Evolutionary conservation across 768 basidiomycete genomes (phyloP).

Genomic region (Suillus bovinus): DNA sequence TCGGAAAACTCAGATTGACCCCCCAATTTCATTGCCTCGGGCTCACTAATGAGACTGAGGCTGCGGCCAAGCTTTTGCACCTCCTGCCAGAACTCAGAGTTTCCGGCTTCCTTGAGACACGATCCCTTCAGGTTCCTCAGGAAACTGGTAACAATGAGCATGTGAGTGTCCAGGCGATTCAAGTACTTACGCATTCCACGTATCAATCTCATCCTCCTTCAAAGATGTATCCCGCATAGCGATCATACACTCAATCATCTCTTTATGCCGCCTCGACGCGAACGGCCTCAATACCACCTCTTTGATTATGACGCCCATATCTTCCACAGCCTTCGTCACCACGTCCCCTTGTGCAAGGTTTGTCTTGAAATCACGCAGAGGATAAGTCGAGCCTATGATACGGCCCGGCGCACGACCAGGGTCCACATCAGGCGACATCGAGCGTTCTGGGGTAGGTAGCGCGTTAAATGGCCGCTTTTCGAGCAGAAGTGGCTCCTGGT

Average conservation of each 20-base stretch:
- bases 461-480: slow-evolving; percentile 18
- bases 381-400: slow-evolving; percentile 73
- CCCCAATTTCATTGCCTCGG: slow-evolving; percentile 61
- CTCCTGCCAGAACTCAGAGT: slow-evolving; percentile 66
- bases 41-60: slow-evolving; percentile 60
- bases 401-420: slow-evolving; percentile 63
- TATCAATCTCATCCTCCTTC: slow-evolving; percentile 79
- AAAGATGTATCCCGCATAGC: slow-evolving; percentile 66
- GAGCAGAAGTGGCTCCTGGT: slow-evolving; percentile 28
- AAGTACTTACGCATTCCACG: slow-evolving; percentile 69
- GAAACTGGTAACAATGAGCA: slow-evolving; percentile 46
- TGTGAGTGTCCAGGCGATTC: not conserved
- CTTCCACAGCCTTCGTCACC: slow-evolving; percentile 83
- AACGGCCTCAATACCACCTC: slow-evolving; percentile 76
- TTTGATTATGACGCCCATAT: slow-evolving; percentile 67
- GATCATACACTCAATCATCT: slow-evolving; percentile 75
- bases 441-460: slow-evolving; percentile 57
- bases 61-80: slow-evolving; percentile 50
- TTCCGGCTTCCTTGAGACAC: slow-evolving; percentile 57
- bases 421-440: slow-evolving; percentile 45
- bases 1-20: slow-evolving; percentile 60
- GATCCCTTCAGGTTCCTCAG: slow-evolving; percentile 55
- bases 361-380: slow-evolving; percentile 73
- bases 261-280: slow-evolving; percentile 59
- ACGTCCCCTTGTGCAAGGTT: slow-evolving; percentile 75